These are phyloP conservation scores for Plectosphaerella plurivora DNA, from an alignment of 2,329 filamentous ascomycete species.

Conservation along the genomic window DNA sequence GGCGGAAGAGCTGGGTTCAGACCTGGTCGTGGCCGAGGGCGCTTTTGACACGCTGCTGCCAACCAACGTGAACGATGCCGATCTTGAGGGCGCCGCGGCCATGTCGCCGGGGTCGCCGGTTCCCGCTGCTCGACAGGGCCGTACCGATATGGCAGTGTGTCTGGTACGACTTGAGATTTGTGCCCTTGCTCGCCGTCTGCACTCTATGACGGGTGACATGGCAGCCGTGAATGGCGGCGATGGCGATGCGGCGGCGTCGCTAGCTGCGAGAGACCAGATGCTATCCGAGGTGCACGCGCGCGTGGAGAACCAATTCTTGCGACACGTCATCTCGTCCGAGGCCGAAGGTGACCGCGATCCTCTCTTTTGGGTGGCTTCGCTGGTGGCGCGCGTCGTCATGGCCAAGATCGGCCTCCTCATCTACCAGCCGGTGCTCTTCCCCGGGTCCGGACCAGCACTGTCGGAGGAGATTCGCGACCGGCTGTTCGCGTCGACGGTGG, in stretches of 20 bases:
- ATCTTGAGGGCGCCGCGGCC: constrained; percentile 40
- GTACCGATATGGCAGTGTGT: constrained; percentile 46
- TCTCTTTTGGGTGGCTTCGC: constrained; percentile 65
- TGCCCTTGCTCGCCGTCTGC: constrained; percentile 28
- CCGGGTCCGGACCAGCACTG: constrained; percentile 50
- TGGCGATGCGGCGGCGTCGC: constrained; percentile 20
- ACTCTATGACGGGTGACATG: constrained; percentile 26
- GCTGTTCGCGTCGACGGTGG: constrained; percentile 67
- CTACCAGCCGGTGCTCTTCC: constrained; percentile 67
- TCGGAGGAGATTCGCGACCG: constrained; percentile 61
- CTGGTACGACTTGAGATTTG: constrained; percentile 50
- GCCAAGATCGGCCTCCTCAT: constrained; percentile 75
- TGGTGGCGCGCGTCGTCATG: constrained; percentile 66
- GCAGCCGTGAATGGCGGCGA: constrained; percentile 19
- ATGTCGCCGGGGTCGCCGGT: constrained; percentile 35
- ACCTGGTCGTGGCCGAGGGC: constrained; percentile 34
- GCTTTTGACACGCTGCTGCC: constrained; percentile 45
- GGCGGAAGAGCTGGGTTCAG: constrained; percentile 48
- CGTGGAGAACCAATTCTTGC: constrained; percentile 51
- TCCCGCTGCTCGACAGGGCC: constrained; percentile 29
- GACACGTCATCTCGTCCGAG: constrained; percentile 29
- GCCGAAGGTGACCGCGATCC: constrained; percentile 37
- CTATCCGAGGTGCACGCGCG: constrained; percentile 48
- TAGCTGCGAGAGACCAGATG: constrained; percentile 34
- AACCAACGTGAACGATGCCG: constrained; percentile 44